Percentiles rank a stretch among this genome's conserved stretches.
These are phyloP conservation scores for Saprolegnia diclina DNA, from an alignment of 352 stramenopile species.

Conservation along the genomic window DNA sequence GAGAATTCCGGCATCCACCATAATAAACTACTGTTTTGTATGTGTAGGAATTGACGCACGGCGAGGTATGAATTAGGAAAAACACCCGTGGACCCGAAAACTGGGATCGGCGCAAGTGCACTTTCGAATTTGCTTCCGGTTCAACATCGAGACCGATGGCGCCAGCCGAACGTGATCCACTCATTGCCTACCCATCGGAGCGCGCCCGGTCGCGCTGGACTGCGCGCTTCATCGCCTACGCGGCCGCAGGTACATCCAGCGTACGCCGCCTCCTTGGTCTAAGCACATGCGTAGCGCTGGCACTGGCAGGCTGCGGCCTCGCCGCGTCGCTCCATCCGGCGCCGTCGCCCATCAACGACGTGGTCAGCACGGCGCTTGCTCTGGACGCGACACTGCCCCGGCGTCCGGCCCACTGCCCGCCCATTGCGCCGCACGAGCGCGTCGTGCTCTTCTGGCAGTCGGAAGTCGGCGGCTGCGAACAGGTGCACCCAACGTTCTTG, in stretches of 20 bases:
- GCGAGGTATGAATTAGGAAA: too few species aligned
- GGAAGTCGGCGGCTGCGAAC: slow-evolving; percentile 65
- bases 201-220: not conserved
- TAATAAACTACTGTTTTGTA: too few species aligned
- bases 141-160: not conserved
- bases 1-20: too few species aligned
- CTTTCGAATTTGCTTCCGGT: slow-evolving; percentile 6
- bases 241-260: not conserved
- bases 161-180: slow-evolving; percentile 1
- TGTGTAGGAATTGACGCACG: too few species aligned
- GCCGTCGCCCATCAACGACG: not conserved
- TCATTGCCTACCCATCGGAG: not conserved
- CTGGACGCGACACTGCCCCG: not conserved
- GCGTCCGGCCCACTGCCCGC: slow-evolving; percentile 1
- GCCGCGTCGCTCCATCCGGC: not conserved
- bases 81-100: too few species aligned
- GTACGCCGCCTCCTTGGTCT: not conserved
- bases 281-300: not conserved
- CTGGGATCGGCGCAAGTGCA: not conserved
- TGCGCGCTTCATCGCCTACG: not conserved
- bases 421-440: slow-evolving; percentile 41
- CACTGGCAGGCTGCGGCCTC: not conserved
- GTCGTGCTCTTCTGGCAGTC: slow-evolving; percentile 77
- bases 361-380: not conserved
- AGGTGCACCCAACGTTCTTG: slow-evolving; percentile 29